phyloP scores from a whole-genome alignment of 345 rosid genomes.

The Sonneratia alba region DNA sequence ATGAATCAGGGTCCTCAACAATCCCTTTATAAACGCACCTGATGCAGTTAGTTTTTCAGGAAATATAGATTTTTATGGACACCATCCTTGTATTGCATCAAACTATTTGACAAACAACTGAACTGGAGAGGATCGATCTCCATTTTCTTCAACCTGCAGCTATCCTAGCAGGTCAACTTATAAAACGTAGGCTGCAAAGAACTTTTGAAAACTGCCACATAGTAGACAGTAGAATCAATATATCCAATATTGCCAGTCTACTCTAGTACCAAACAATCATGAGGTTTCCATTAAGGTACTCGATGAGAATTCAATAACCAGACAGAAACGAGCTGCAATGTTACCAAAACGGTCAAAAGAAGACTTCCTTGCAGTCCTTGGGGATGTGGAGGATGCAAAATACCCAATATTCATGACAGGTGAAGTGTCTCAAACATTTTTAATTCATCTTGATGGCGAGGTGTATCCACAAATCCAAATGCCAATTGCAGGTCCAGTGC shows the following conservation, averaged over 20 bases:
- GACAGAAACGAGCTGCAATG: slow-evolving; percentile 33
- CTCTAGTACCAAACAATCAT: background rate
- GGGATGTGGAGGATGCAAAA: slow-evolving; percentile 28
- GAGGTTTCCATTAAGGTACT: slow-evolving; percentile 16
- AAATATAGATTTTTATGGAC: too few relatives aligned
- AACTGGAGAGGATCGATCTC: too few relatives aligned
- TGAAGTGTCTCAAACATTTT: slow-evolving; percentile 6
- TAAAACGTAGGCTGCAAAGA: slow-evolving; percentile 20
- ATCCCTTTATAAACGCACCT: slow-evolving; percentile 33
- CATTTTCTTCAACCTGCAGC: too few relatives aligned
- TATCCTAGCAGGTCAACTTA: too few relatives aligned
- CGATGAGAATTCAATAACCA: slow-evolving; percentile 43
- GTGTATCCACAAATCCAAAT: background rate
- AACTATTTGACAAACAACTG: too few relatives aligned
- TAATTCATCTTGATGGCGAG: slow-evolving; percentile 1
- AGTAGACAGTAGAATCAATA: slow-evolving; percentile 25
- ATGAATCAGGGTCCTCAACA: slow-evolving; percentile 27
- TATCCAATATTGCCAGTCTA: background rate
- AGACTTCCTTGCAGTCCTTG: slow-evolving; percentile 44
- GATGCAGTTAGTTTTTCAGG: slow-evolving; percentile 1
- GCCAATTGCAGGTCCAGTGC: slow-evolving; percentile 39
- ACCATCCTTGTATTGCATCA: too few relatives aligned
- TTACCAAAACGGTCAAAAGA: slow-evolving; percentile 35
- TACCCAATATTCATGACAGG: slow-evolving; percentile 59
- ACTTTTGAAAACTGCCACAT: slow-evolving; percentile 29